Percentiles rank a stretch among this genome's conserved stretches.
Evolutionary conservation across 768 basidiomycete genomes (phyloP).

Genomic region (Amanita subjunquillea): DNA sequence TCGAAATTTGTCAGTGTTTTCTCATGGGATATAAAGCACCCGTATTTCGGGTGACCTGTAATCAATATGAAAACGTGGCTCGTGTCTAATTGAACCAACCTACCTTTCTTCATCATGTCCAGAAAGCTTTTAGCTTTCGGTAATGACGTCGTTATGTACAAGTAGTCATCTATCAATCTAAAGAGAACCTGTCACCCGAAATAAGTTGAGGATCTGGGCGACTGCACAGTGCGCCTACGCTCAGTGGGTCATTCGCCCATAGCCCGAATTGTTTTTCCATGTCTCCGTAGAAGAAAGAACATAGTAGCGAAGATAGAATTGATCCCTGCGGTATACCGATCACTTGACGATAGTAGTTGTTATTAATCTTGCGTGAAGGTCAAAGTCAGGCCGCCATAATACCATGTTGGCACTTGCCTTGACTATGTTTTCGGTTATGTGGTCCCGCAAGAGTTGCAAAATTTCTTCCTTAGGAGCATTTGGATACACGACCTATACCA

Average conservation of each 20-base stretch:
- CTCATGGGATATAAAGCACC: constrained; percentile 79
- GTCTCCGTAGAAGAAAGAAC: constrained; percentile 91
- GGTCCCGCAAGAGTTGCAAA: constrained; percentile 71
- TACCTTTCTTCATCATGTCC: constrained; percentile 65
- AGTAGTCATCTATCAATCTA: constrained; percentile 90
- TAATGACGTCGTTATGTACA: constrained; percentile 68
- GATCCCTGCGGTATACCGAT: constrained; percentile 97
- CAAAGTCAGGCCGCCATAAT: not conserved
- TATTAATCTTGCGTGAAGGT: constrained; percentile 50
- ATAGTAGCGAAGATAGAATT: constrained; percentile 87
- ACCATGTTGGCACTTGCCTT: constrained; percentile 39
- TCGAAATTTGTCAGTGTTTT: constrained; percentile 91
- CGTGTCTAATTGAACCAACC: not conserved
- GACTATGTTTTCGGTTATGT: constrained; percentile 88
- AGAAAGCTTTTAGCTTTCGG: constrained; percentile 60
- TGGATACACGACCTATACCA: constrained; percentile 34
- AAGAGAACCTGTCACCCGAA: constrained; percentile 48
- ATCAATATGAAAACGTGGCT: not conserved
- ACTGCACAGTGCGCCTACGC: constrained; percentile 34
- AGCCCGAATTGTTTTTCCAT: constrained; percentile 54
- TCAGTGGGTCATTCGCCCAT: constrained; percentile 46
- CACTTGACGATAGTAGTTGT: constrained; percentile 76
- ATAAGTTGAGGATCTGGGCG: not conserved
- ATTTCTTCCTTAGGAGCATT: constrained; percentile 45
- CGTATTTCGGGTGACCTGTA: constrained; percentile 86